Evolutionary conservation across 345 rosid genomes (phyloP).

Genomic region (Psidium friedrichsthalianum): DNA sequence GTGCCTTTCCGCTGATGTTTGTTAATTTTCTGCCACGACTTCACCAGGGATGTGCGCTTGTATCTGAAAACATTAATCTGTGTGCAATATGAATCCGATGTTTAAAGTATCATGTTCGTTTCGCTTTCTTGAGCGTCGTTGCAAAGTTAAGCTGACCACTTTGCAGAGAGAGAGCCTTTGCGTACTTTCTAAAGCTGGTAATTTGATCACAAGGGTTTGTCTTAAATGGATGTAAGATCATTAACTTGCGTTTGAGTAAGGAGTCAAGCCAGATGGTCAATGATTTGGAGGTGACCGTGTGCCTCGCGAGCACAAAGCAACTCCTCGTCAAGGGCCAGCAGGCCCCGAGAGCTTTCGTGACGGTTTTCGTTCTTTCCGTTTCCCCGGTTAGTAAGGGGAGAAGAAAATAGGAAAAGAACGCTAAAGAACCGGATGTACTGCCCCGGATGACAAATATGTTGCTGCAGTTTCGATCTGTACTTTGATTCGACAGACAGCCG

Average conservation of each 20-base stretch:
- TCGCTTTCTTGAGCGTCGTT: neutral
- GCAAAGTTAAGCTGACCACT: neutral
- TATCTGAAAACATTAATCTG: constrained; percentile 1
- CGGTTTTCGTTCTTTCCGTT: too few relatives aligned
- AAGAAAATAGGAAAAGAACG: neutral
- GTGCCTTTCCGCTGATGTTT: neutral
- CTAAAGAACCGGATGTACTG: neutral
- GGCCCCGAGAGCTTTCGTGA: too few relatives aligned
- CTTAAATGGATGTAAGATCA: neutral
- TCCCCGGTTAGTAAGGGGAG: neutral
- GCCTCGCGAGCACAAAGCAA: neutral
- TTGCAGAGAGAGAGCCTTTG: neutral
- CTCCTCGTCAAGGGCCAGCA: too few relatives aligned
- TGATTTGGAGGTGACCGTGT: neutral
- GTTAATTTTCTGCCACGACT: neutral
- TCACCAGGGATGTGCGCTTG: neutral
- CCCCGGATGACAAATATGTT: neutral
- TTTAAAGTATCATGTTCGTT: neutral
- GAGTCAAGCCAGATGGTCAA: neutral
- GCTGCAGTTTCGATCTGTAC: neutral
- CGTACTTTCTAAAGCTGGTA: neutral
- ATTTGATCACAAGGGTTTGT: neutral
- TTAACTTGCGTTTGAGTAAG: neutral
- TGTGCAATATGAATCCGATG: neutral
- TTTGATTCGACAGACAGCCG: neutral